Evolutionary conservation across 345 rosid genomes (phyloP).

Genomic region (Corchorus olitorius): DNA sequence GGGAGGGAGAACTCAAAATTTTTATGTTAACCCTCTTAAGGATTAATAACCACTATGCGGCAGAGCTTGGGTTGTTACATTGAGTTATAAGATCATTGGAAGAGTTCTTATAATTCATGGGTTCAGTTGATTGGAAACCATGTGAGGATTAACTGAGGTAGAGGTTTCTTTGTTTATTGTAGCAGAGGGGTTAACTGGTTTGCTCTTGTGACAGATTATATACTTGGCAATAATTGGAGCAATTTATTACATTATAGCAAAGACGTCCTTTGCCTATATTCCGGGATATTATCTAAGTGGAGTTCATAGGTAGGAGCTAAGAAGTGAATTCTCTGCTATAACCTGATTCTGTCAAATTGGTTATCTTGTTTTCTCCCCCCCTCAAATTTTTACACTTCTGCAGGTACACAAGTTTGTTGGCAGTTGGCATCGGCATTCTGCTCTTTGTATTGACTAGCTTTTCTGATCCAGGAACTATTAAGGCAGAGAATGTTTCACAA

Average conservation of each 20-base stretch:
- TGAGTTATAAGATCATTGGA: neutral
- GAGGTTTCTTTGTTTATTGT: neutral
- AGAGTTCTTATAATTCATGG: neutral
- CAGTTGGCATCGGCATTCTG: conserved; percentile 67
- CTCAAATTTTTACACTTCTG: conserved; percentile 27
- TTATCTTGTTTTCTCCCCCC: conserved; percentile 6
- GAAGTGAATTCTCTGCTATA: conserved; percentile 14
- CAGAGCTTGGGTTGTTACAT: neutral
- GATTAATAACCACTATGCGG: too few species aligned
- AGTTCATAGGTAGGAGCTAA: conserved; percentile 60
- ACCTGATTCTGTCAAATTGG: neutral
- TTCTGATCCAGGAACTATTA: conserved; percentile 90
- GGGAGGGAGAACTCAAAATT: neutral
- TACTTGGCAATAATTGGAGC: conserved; percentile 76
- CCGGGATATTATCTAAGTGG: conserved; percentile 88
- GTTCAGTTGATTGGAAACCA: neutral
- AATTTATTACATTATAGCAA: conserved; percentile 57
- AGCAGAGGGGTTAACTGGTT: neutral
- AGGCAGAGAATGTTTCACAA: conserved; percentile 59
- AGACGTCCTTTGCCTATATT: conserved; percentile 68
- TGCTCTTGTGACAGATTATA: conserved; percentile 51
- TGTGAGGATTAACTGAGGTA: neutral
- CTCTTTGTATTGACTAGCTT: conserved; percentile 81
- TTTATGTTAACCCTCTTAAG: neutral
- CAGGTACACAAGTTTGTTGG: conserved; percentile 76